Conservation (phyloP, 495 filamentous ascomycete genomes). For the Annulohypoxylon bovei region DNA sequence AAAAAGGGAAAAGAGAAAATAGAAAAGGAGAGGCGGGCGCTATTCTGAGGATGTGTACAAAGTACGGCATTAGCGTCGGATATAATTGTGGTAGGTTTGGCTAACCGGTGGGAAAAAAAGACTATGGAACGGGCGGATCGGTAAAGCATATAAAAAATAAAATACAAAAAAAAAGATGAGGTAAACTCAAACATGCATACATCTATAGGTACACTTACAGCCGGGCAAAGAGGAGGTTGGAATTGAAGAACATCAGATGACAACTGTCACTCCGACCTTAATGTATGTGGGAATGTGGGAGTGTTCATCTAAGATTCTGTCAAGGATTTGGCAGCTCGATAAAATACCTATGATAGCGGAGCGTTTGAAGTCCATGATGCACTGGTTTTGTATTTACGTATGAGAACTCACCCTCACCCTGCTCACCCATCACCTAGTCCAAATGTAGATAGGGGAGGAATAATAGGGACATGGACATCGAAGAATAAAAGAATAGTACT, state of each 20-base stretch:
- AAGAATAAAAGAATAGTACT: too few species aligned
- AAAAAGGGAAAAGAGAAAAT: not conserved
- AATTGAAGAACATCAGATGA: conserved; percentile 20
- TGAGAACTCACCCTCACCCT: too few species aligned
- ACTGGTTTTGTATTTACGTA: not conserved
- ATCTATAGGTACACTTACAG: not conserved
- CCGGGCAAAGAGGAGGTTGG: not conserved
- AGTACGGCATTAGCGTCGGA: conserved; percentile 28
- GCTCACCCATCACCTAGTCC: too few species aligned
- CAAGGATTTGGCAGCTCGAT: conserved; percentile 21
- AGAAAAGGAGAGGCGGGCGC: conserved; percentile 2
- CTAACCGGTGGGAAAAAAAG: conserved; percentile 3
- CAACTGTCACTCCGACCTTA: conserved; percentile 29
- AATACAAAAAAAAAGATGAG: not conserved
- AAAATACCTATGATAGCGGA: not conserved
- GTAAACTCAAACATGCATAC: conserved; percentile 15
- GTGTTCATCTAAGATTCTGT: conserved; percentile 24
- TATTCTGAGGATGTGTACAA: conserved; percentile 1
- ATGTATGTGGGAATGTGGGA: conserved; percentile 4
- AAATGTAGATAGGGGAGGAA: too few species aligned
- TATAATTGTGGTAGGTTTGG: conserved; percentile 17
- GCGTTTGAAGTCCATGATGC: not conserved
- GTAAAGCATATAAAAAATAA: not conserved
- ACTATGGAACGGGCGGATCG: conserved; percentile 12
- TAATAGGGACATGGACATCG: too few species aligned